phyloP scores from a whole-genome alignment of 306 rosid genomes.

The Vachellia pachyceras region DNA sequence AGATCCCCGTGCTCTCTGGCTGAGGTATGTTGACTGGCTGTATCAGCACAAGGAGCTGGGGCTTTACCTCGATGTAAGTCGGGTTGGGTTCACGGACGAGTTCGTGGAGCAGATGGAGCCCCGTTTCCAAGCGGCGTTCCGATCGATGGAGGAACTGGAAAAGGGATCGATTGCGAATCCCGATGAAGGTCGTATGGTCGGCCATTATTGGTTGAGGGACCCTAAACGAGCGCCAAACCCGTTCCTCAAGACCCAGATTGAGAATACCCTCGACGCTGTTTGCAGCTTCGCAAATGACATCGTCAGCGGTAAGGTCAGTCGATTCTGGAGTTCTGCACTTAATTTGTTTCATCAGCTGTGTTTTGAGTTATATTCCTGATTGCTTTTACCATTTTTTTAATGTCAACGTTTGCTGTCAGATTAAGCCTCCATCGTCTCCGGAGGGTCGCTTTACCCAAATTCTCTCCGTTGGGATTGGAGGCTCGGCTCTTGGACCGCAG shows the following conservation, averaged over 20 bases:
- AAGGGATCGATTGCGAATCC: conserved; percentile 95
- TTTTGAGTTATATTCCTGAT: background rate
- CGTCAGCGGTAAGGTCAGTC: conserved; percentile 93
- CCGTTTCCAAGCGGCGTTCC: conserved; percentile 64
- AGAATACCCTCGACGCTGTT: conserved; percentile 64
- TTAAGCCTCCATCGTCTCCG: conserved; percentile 79
- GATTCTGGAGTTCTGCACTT: background rate
- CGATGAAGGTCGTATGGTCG: conserved; percentile 97
- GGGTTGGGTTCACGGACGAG: conserved; percentile 92
- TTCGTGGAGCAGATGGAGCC: conserved; percentile 83
- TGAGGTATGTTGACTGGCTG: conserved; percentile 80
- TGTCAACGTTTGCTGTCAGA: conserved; percentile 55
- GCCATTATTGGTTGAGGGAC: conserved; percentile 93
- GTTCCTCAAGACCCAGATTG: conserved; percentile 69
- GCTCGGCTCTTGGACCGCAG: conserved; percentile 99
- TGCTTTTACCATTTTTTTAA: background rate
- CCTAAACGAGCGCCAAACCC: conserved; percentile 75
- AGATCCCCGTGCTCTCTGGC: conserved; percentile 78
- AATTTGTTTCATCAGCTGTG: background rate
- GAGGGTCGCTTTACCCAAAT: conserved; percentile 85
- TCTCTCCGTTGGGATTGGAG: conserved; percentile 95
- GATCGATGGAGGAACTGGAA: conserved; percentile 85
- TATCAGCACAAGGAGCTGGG: conserved; percentile 95
- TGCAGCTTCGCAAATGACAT: conserved; percentile 70
- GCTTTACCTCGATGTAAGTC: conserved; percentile 78